Percentiles rank a stretch among this genome's conserved stretches.
Conservation (phyloP, 1,284 basidiomycete genomes). For the Austroboletus niveus region DNA sequence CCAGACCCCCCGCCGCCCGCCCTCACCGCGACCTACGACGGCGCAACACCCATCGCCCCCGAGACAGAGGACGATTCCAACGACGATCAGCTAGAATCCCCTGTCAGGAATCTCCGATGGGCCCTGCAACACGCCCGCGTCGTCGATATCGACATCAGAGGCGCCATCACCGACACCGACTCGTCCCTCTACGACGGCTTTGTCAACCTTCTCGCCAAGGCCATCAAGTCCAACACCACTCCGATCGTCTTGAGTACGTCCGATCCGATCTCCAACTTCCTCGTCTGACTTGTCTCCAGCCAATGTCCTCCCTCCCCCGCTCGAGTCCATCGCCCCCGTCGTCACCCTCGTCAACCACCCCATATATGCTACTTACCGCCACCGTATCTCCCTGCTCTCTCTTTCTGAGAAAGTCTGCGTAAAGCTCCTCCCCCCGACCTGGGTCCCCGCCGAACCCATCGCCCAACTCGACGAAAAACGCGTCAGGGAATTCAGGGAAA, state of each 20-base stretch:
- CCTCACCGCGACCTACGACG: slow-evolving; percentile 55
- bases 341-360: slow-evolving; percentile 77
- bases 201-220: slow-evolving; percentile 70
- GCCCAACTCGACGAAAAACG: slow-evolving; percentile 37
- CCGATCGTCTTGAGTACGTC: slow-evolving; percentile 74
- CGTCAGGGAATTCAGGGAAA: slow-evolving; percentile 66
- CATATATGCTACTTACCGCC: slow-evolving; percentile 71
- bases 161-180: slow-evolving; percentile 48
- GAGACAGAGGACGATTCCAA: slow-evolving; percentile 19
- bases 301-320: slow-evolving; percentile 82
- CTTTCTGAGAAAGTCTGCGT: slow-evolving; percentile 72
- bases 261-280: slow-evolving; percentile 1
- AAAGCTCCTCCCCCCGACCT: slow-evolving; percentile 79
- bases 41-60: slow-evolving; percentile 40
- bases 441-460: slow-evolving; percentile 40
- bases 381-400: slow-evolving; percentile 73
- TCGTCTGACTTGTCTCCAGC: slow-evolving; percentile 45
- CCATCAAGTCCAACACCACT: slow-evolving; percentile 45
- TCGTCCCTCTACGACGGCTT: slow-evolving; percentile 62
- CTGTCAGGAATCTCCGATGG: slow-evolving; percentile 51
- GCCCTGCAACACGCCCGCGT: slow-evolving; percentile 59
- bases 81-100: slow-evolving; percentile 12
- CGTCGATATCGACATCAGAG: slow-evolving; percentile 67
- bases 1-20: slow-evolving; percentile 43
- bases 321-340: slow-evolving; percentile 67